These are phyloP conservation scores for Arthrobotrys iridis DNA, from an alignment of 2,329 filamentous ascomycete genomes.

Conservation along the genomic window DNA sequence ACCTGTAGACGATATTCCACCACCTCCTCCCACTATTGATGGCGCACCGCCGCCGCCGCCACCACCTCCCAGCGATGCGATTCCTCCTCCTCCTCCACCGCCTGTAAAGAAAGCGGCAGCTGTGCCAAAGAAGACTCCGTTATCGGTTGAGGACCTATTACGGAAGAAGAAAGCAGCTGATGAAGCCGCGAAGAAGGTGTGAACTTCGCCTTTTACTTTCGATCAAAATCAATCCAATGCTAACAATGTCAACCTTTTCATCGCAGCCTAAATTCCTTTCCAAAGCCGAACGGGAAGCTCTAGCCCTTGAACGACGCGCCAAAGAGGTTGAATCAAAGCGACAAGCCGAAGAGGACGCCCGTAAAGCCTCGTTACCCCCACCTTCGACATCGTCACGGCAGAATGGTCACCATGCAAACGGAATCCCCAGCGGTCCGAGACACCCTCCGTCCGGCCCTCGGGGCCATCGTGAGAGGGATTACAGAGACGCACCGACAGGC, in stretches of 20 bases:
- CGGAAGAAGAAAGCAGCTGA: slow-evolving; percentile 86
- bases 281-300: slow-evolving; percentile 80
- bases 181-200: slow-evolving; percentile 79
- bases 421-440: slow-evolving; percentile 54
- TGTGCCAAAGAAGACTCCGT: slow-evolving; percentile 64
- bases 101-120: slow-evolving; percentile 62
- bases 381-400: slow-evolving; percentile 52
- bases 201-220: slow-evolving; percentile 57
- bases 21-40: slow-evolving; percentile 63
- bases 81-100: slow-evolving; percentile 59
- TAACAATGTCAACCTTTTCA: slow-evolving; percentile 54
- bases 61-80: slow-evolving; percentile 57
- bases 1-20: slow-evolving; percentile 60
- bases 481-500: slow-evolving; percentile 57
- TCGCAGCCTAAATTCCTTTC: slow-evolving; percentile 80
- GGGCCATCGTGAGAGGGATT: slow-evolving; percentile 55
- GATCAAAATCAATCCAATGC: slow-evolving; percentile 46
- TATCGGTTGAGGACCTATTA: slow-evolving; percentile 86
- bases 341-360: slow-evolving; percentile 61
- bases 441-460: slow-evolving; percentile 55
- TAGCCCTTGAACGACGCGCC: slow-evolving; percentile 79
- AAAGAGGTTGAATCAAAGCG: slow-evolving; percentile 74
- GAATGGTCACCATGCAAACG: slow-evolving; percentile 55
- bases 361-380: slow-evolving; percentile 31
- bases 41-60: slow-evolving; percentile 60